Conservation (phyloP, 1,139 yeast genomes). For the Zhuliangozyma blackwelliae region DNA sequence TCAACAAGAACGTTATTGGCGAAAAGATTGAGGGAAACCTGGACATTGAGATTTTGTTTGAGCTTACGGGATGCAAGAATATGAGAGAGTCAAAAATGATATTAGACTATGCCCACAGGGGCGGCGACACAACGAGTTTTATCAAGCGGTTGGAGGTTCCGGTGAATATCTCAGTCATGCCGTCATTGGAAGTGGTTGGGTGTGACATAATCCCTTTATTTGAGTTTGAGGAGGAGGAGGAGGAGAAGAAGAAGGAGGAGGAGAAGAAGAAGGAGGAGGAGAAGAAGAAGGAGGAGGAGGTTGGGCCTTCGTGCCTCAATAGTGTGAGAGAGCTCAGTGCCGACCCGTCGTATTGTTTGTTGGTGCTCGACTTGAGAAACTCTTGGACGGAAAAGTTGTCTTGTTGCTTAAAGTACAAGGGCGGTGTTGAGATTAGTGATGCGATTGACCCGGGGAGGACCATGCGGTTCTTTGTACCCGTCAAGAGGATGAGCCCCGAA, state of each 20-base stretch:
- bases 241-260: constrained; percentile 3
- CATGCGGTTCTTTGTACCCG: constrained; percentile 63
- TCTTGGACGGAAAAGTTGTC: constrained; percentile 53
- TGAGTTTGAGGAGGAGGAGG: constrained; percentile 21
- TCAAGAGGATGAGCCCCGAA: constrained; percentile 48
- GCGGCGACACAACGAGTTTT: constrained; percentile 27
- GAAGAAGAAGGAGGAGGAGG: not conserved
- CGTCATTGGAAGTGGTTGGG: constrained; percentile 70
- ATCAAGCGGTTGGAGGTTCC: constrained; percentile 61
- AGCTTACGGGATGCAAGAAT: constrained; percentile 69
- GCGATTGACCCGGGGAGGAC: constrained; percentile 48
- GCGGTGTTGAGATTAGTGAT: constrained; percentile 15
- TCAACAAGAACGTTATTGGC: constrained; percentile 35
- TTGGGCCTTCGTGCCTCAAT: constrained; percentile 5
- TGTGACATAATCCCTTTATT: constrained; percentile 62
- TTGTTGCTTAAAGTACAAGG: constrained; percentile 16
- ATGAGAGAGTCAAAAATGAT: constrained; percentile 63
- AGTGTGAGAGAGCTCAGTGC: constrained; percentile 17
- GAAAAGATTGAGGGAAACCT: constrained; percentile 28
- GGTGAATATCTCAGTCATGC: constrained; percentile 60
- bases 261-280: constrained; percentile 16
- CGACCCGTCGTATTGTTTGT: constrained; percentile 45
- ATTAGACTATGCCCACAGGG: constrained; percentile 61
- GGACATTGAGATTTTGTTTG: constrained; percentile 47
- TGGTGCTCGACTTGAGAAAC: constrained; percentile 67